Evolutionary conservation across 139 green algal species (phyloP), one percentile per base, ranked within the genome.

Genomic region (Chlorella vulgaris): DNA sequence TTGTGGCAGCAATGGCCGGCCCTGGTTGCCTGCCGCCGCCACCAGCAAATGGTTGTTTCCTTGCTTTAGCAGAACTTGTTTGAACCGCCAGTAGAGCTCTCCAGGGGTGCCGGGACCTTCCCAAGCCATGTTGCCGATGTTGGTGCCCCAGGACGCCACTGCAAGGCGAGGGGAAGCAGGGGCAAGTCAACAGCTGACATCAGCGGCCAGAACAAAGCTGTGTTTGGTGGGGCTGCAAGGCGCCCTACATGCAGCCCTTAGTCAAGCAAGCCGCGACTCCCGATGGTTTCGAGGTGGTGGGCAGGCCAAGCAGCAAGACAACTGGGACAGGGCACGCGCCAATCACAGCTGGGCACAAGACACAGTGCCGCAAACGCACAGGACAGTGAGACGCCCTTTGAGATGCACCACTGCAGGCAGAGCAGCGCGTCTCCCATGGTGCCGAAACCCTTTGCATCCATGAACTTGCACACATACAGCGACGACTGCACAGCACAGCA

Each of bases 381-480:
- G 50, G 73, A 55, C 4, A 79, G n/a, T 7, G 5, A 2, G 1
- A n/a, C 73, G 2, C 15, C 13, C 18, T 67, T 50, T 3, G 3
- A 29, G 7, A 51, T 35, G 73, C 73, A 79, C 73, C 73, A 79
- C 13, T 68, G 18, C 24, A 79, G 73, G 73, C 73, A 79, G 24
- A 26, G 28, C 3, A 55, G 28, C 0, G 73, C 73, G 13, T 79
- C 51, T 50, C 35, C 24, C 7, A 39, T 35, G 35, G 40, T 38
- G 35, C 73, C 73, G 1, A 31, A 69, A 8, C 73, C 73, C 28
- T 39, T 26, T 3, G 26, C 36, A 26, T 50, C 53, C 53, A 79
- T 69, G 53, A 79, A 79, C 53, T 67, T 67, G 51, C 73, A 79
- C 3, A 55, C 28, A 26, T 79, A 79, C 0, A 79, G 53, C 2